A percentile compares a stretch with the other conserved stretches of the same genome.
phyloP scores from a whole-genome alignment of 148 eudicot species.

The Gaultheria prostrata region DNA sequence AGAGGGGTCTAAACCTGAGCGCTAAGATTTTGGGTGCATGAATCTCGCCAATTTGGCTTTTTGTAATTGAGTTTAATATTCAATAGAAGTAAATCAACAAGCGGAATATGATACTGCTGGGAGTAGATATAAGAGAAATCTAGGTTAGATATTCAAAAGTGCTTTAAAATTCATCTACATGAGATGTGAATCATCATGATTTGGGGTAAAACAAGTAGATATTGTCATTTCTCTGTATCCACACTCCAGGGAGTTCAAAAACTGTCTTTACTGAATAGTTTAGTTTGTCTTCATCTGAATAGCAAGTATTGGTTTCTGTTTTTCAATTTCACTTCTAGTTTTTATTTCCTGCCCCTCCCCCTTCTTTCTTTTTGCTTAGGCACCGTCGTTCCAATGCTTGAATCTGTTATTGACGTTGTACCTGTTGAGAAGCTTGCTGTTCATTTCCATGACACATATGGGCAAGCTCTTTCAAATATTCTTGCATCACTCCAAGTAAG shows the following conservation, averaged over 20 bases:
- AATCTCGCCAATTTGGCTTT: too few species aligned
- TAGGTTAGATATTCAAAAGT: not conserved
- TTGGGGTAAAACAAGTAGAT: not conserved
- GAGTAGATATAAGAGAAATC: not conserved
- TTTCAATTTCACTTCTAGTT: not conserved
- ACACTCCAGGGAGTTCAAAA: not conserved
- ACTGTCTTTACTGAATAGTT: not conserved
- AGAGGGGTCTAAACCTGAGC: too few species aligned
- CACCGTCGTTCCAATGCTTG: conserved; percentile 78
- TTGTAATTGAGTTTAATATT: too few species aligned
- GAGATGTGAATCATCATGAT: not conserved
- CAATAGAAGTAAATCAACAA: not conserved
- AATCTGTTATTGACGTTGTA: conserved; percentile 64
- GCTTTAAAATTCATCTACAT: not conserved
- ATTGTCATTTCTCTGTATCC: not conserved
- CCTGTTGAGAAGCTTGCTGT: conserved; percentile 87
- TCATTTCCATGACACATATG: conserved; percentile 94
- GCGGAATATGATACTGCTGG: not conserved
- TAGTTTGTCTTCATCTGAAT: not conserved
- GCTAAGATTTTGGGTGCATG: too few species aligned
- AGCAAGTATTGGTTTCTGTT: not conserved
- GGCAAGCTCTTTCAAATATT: conserved; percentile 93
- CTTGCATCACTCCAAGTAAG: conserved; percentile 82
- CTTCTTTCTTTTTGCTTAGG: conserved; percentile 37
- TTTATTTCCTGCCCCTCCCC: not conserved